These are phyloP conservation scores for Asterella californica DNA, from an alignment of 225 moss, liverwort and hornwort genomes.

Conservation along the genomic window DNA sequence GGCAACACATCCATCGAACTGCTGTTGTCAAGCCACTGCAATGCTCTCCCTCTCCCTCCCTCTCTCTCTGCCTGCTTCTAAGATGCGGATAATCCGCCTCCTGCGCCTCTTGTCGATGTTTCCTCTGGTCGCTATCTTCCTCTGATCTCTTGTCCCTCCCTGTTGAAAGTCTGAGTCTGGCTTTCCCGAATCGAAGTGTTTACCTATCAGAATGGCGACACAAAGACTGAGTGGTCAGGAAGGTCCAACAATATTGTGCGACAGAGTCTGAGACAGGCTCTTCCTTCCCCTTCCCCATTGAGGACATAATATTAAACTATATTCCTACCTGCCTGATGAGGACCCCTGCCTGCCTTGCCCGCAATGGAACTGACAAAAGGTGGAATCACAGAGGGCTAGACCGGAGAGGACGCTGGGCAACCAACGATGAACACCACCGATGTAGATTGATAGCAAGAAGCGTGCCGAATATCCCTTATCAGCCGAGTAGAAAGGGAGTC, in stretches of 20 bases:
- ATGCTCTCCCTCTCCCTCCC: neutral
- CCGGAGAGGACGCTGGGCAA: neutral
- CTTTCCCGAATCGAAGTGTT: neutral
- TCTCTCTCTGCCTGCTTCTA: no score
- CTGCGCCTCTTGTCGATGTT: neutral
- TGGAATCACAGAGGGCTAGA: neutral
- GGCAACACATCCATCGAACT: slow-evolving; percentile 3
- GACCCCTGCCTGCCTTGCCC: neutral
- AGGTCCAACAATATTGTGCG: neutral
- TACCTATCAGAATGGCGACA: neutral
- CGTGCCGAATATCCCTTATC: neutral
- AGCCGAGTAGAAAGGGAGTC: neutral
- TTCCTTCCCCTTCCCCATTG: neutral
- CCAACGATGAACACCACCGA: neutral
- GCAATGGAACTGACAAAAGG: neutral
- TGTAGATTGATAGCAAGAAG: neutral
- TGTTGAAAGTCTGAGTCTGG: neutral
- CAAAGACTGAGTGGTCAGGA: slow-evolving; percentile 9
- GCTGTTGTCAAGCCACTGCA: neutral
- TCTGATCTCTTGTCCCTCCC: neutral
- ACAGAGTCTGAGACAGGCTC: neutral
- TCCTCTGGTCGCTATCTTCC: slow-evolving; percentile 5
- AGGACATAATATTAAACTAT: neutral
- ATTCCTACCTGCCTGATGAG: neutral
- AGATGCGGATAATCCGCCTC: neutral